Base-by-base conservation (phyloP, 164 flowering plant species). In the Santalum album region DNA sequence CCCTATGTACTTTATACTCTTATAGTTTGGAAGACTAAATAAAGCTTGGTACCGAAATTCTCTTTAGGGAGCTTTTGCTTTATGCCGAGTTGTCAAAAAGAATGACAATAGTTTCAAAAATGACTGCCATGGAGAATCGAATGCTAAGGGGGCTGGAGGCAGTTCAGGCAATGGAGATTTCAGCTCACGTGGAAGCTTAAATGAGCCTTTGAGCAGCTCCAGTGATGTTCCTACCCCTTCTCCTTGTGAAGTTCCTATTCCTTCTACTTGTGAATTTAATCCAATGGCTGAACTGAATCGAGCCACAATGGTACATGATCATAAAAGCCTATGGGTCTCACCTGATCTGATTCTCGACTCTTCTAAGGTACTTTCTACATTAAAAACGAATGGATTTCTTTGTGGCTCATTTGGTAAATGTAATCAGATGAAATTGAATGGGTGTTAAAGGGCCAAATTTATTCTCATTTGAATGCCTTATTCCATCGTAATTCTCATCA, bases 71-170 rank as follows among this genome's bases (percentile, higher is more conserved):
- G 80, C 75, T 58, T 87, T 78, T 73, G 89, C 94, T 24, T 66
- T 87, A 70, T 90, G 98, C 59, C 91, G 86, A 25, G 73, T 90
- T 12, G 63, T 79, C 6, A 85, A 85, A 61, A 90, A 66, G 79
- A 83, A 67, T 46, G 90, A 79, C 32, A 53, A 45, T 0, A 50
- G 65, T 20, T 66, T 42, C 51, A 78, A 74, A 64, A 56, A 57
- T 56, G 78, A 69, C 56, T 24, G 27, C 32, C 62, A 68, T 29
- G 73, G 63, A 43, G 83, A 76, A 22, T 35, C 65, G 25, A 81
- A 72, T 47, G 53, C 62, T 46, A 83, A 74, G 69, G 69, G 49
- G 53, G 70, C 27, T 19, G 79, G 74, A 34, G 59, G 69, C 46
- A 58, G 79, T 58, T 69, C 74, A 20, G 56, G 66, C 56, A 68